Base-by-base conservation (phyloP, 2,329 filamentous ascomycete genomes). In the Colletotrichum orchidophilum region DNA sequence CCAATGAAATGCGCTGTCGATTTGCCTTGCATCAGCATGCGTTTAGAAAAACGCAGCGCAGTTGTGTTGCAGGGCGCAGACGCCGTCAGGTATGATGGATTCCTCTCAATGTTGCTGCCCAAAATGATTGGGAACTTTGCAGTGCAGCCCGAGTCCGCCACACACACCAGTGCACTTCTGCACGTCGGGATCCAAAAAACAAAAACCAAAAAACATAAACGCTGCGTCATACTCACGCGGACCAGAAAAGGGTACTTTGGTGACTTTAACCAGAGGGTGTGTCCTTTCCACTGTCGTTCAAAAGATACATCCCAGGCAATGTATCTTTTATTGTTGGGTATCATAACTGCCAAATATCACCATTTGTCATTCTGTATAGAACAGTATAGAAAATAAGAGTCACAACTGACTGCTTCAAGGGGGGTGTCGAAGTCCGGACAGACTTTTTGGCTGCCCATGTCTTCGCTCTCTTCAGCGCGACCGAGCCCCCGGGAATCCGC, bases 341-440 rank as follows among this genome's bases (percentile, higher is more conserved):
- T 46, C 24, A 5, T 5, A 24, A 11, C 12, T 26, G 24, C 50
- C n/a, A 3, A 29, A 29, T 8, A 21, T 15, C 33, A n/a, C 24
- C n/a, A 62, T 62, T 62, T 62, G 59, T 62, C 42, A 62, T 12
- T 49, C 11, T 46, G 35, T 13, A 18, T 31, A 29, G 57, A 60
- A 60, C 24, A 21, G 13, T 8, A n/a, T 6, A 42, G 35, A 39
- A n/a, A 13, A 42, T 8, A 24, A 33, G 58, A 26, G 58, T 29
- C 26, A 60, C n/a, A 33, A 13, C 27, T 24, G n/a, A n/a, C n/a
- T n/a, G n/a, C 4, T 12, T 7, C n/a, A 3, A n/a, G 3, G 58
- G 26, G 12, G 42, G 59, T 62, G 59, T 62, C 26, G 59, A 52
- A 27, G 59, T 62, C 59, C 46, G 13, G 46, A 62, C 42, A 62